phyloP scores from a whole-genome alignment of 306 rosid species.

The Malus fusca region DNA sequence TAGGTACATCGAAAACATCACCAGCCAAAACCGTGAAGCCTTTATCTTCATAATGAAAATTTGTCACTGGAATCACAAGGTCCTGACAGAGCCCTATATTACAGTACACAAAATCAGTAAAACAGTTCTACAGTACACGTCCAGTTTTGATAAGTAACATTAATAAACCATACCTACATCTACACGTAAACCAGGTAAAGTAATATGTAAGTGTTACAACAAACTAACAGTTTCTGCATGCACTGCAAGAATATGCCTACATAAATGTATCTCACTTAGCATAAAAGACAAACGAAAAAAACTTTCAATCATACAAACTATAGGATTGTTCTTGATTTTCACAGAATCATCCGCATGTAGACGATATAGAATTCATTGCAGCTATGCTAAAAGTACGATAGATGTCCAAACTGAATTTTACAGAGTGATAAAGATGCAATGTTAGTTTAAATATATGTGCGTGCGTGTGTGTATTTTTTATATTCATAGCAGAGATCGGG shows the following conservation, averaged over 20 bases:
- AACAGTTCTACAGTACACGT: background rate
- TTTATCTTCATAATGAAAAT: slow-evolving; percentile 74
- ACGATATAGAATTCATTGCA: too few species aligned
- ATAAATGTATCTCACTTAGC: background rate
- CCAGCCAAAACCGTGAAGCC: slow-evolving; percentile 88
- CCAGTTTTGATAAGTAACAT: background rate
- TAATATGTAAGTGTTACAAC: background rate
- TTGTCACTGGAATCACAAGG: slow-evolving; percentile 83
- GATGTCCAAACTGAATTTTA: too few species aligned
- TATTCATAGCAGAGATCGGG: background rate
- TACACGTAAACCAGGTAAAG: background rate
- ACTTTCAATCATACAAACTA: background rate
- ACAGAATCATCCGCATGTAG: too few species aligned
- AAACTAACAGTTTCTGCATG: background rate
- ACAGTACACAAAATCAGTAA: slow-evolving; percentile 13
- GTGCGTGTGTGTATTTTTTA: too few species aligned
- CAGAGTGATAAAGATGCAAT: too few species aligned
- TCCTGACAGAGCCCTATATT: slow-evolving; percentile 69
- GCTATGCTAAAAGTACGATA: too few species aligned
- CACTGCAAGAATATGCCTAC: background rate
- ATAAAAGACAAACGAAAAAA: background rate
- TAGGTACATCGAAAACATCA: slow-evolving; percentile 84
- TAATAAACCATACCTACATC: background rate
- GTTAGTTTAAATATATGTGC: too few species aligned
- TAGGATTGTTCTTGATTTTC: background rate